Percentiles rank a stretch among this genome's conserved stretches.
Conservation (phyloP, 179 eudicot genomes). For the Actinidia chinensis region DNA sequence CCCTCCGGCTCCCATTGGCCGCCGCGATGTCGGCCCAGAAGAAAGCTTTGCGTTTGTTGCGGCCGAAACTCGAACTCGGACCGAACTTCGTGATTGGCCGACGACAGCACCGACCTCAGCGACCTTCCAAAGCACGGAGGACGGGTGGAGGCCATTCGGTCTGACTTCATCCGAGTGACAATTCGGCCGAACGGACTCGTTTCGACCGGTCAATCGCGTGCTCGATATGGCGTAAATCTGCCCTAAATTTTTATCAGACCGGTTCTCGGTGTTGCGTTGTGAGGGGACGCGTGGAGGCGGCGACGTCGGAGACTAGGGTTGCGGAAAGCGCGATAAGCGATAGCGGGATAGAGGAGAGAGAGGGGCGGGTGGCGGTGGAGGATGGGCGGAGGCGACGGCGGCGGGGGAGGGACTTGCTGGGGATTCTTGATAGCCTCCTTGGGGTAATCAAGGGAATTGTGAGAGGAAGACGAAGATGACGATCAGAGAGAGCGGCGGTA, state of each 20-base stretch:
- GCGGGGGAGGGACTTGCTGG: conserved; percentile 25
- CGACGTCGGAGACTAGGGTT: conserved; percentile 30
- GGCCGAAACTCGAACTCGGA: conserved; percentile 88
- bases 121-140: conserved; percentile 85
- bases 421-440: conserved; percentile 14
- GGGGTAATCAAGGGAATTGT: neutral
- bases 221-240: conserved; percentile 32
- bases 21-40: conserved; percentile 96
- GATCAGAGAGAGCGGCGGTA: conserved; percentile 31
- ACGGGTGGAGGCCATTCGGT: conserved; percentile 75
- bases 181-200: conserved; percentile 43
- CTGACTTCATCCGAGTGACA: conserved; percentile 51
- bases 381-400: conserved; percentile 19
- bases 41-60: too few species aligned
- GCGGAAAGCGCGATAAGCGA: conserved; percentile 27
- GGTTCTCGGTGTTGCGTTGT: conserved; percentile 8
- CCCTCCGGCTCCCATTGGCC: conserved; percentile 67
- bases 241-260: neutral
- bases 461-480: conserved; percentile 21
- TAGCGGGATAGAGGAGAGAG: conserved; percentile 20
- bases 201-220: conserved; percentile 43
- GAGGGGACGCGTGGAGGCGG: conserved; percentile 28
- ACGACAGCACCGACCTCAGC: conserved; percentile 64
- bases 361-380: conserved; percentile 23
- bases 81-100: conserved; percentile 82